phyloP scores from a whole-genome alignment of 1,139 yeast species.

The Magnusiomyces paraingens region DNA sequence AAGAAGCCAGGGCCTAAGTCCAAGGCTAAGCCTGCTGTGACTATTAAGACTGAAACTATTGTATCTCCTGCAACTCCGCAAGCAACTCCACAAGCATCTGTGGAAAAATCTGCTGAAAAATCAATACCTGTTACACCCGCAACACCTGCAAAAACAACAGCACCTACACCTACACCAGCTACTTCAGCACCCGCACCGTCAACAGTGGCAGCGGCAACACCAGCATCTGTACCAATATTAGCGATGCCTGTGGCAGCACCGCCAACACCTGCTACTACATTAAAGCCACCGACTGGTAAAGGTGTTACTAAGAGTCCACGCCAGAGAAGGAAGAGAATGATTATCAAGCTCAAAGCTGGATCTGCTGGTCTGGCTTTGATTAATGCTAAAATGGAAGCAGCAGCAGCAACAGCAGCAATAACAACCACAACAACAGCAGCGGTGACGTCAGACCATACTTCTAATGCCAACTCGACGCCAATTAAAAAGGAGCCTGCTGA shows the following conservation, averaged over 20 bases:
- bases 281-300: not conserved
- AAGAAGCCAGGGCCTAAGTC: not conserved
- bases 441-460: not conserved
- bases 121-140: not conserved
- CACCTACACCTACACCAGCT: not conserved
- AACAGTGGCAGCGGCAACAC: not conserved
- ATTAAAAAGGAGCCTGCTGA: not conserved
- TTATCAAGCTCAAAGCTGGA: conserved; percentile 1
- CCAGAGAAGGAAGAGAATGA: not conserved
- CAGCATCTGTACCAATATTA: not conserved
- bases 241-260: not conserved
- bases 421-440: not conserved
- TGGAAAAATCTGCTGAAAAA: too few relatives aligned
- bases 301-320: conserved; percentile 2
- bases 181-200: not conserved
- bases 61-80: too few relatives aligned
- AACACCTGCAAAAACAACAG: not conserved
- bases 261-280: not conserved
- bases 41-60: not conserved
- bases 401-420: not conserved
- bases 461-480: not conserved
- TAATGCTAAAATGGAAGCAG: not conserved
- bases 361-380: not conserved
- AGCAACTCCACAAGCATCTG: too few relatives aligned
- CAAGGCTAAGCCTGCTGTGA: not conserved